phyloP scores from a whole-genome alignment of 805 yeast genomes.

The Limtongia smithiae region DNA sequence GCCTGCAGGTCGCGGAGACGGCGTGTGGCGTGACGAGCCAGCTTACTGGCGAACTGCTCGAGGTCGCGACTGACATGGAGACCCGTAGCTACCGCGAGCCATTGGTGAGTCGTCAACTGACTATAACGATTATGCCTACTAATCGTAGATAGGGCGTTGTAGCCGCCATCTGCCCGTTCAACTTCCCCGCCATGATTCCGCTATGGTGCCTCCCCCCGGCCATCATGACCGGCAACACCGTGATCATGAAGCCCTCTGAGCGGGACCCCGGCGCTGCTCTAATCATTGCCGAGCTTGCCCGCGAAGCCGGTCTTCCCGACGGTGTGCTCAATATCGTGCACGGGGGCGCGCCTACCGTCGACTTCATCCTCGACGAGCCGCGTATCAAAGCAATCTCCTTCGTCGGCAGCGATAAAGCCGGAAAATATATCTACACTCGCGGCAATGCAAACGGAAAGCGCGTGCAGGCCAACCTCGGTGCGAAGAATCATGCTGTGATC shows the following conservation, averaged over 20 bases:
- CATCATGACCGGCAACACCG: slow-evolving; percentile 69
- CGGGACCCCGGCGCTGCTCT: slow-evolving; percentile 79
- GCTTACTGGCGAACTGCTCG: slow-evolving; percentile 59
- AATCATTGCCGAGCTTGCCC: slow-evolving; percentile 66
- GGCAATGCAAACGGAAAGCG: slow-evolving; percentile 69
- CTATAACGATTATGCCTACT: too few species aligned
- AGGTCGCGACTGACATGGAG: slow-evolving; percentile 71
- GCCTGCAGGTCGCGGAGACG: slow-evolving; percentile 75
- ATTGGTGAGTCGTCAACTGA: slow-evolving; percentile 3
- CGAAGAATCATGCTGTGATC: slow-evolving; percentile 72
- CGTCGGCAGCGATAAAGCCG: slow-evolving; percentile 78
- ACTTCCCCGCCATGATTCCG: slow-evolving; percentile 83
- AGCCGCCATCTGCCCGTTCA: slow-evolving; percentile 75
- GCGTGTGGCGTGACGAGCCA: slow-evolving; percentile 59
- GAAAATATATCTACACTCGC: slow-evolving; percentile 63
- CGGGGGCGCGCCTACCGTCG: slow-evolving; percentile 70
- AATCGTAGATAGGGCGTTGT: slow-evolving; percentile 60
- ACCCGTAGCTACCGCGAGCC: slow-evolving; percentile 67
- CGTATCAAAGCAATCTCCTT: slow-evolving; percentile 73
- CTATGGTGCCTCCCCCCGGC: slow-evolving; percentile 63
- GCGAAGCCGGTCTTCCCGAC: slow-evolving; percentile 71
- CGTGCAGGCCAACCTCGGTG: slow-evolving; percentile 75
- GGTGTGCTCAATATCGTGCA: slow-evolving; percentile 59
- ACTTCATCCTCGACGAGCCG: slow-evolving; percentile 65
- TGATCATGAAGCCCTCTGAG: slow-evolving; percentile 67